Base-by-base conservation (phyloP, 2,329 filamentous ascomycete species). In the Exserohilum turcica region DNA sequence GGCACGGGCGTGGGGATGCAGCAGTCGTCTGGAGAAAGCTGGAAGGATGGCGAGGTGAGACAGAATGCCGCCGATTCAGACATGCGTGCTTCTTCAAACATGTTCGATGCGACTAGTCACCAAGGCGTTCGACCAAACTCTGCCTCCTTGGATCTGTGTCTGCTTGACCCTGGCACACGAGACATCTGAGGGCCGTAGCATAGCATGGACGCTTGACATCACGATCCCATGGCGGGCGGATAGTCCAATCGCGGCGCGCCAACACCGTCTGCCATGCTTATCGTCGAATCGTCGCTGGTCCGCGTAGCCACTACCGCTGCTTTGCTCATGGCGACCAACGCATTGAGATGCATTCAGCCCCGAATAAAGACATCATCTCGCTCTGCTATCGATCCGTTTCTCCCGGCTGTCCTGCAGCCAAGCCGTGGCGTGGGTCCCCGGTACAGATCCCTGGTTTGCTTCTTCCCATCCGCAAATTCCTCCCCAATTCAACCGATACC, bases 131-230 rank as follows among this genome's bases (percentile, higher is more conserved):
- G 52, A 49, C 60, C 58, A 56, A 53, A 55, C 62, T 60, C 42
- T 44, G 53, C 21, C 42, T 56, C 56, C 61, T 63, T 58, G 55
- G 55, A 68, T 56, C 40, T 45, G 52, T 63, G 64, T 50, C 67
- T 66, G 67, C 64, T 60, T 31, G 54, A 63, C 38, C 63, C 59
- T 19, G 46, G 50, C 45, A 40, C 49, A 21, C 21, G 10, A 31
- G 29, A 53, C 39, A 40, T 28, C 61, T 61, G 63, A 65, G 64
- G 65, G 65, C 63, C 68, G 67, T 65, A 21, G 40, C 63, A 50
- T 55, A 49, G 50, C 47, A 44, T 45, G 43, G 42, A 45, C 48
- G 49, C 53, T 67, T 69, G 63, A 70, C 67, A 70, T 70, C 63
- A 71, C 63, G n/a, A 49, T 38, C 40, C 50, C 19, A 32, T 6